These are phyloP conservation scores for Calonectria montana DNA, from an alignment of 2,329 filamentous ascomycete genomes.

Conservation along the genomic window DNA sequence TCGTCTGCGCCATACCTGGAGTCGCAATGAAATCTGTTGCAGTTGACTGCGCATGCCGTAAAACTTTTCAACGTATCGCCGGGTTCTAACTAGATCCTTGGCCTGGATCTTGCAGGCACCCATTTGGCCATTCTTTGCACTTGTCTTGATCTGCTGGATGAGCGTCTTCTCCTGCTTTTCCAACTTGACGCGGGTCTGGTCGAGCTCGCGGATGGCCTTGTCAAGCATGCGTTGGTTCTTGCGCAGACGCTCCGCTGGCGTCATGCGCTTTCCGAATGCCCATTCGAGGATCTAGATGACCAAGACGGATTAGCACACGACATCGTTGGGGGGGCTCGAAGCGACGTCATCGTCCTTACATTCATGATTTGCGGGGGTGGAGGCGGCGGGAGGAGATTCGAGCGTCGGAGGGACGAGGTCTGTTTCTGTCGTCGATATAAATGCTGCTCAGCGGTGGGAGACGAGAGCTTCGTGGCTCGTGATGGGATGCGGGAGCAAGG, in stretches of 20 bases:
- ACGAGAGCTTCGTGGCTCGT: constrained; percentile 1
- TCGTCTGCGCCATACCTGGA: constrained; percentile 73
- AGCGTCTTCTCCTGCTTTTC: constrained; percentile 99
- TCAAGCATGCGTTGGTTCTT: constrained; percentile 97
- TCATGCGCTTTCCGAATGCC: constrained; percentile 99
- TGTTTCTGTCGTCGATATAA: neutral
- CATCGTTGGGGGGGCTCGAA: constrained; percentile 18
- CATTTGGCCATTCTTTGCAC: constrained; percentile 97
- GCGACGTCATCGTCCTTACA: constrained; percentile 40
- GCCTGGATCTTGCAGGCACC: constrained; percentile 99
- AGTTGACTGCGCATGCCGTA: constrained; percentile 98
- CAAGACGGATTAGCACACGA: constrained; percentile 34
- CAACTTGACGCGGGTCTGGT: constrained; percentile 93
- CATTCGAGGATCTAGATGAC: constrained; percentile 87
- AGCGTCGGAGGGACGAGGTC: neutral
- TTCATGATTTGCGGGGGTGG: constrained; percentile 41
- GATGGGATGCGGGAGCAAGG: constrained; percentile 27
- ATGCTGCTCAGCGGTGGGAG: neutral
- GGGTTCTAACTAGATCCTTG: constrained; percentile 93
- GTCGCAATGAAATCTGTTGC: constrained; percentile 93
- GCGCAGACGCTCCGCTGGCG: constrained; percentile 88
- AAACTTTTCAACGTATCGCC: constrained; percentile 97
- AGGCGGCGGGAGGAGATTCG: constrained; percentile 11
- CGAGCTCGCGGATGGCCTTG: constrained; percentile 95
- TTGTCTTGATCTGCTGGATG: constrained; percentile 96